Conservation (phyloP, 129 eudicot species). For the Ambrosia artemisiifolia region DNA sequence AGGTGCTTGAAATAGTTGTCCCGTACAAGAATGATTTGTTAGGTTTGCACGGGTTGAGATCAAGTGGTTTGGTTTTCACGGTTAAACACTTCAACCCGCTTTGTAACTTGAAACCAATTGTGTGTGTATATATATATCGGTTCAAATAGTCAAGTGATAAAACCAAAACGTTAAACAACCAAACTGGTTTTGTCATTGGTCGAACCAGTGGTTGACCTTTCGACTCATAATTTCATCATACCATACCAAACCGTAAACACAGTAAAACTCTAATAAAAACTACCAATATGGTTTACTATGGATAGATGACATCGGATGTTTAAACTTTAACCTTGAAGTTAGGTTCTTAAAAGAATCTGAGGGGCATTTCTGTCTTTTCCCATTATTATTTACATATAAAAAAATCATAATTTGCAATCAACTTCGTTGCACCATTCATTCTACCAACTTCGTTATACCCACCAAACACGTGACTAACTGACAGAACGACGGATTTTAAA, state of each 20-base stretch:
- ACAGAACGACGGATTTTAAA: no score
- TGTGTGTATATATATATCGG: no score
- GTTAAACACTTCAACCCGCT: no score
- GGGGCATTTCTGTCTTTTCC: neutral
- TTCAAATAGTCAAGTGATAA: no score
- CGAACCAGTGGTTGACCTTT: neutral
- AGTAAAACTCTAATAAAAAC: no score
- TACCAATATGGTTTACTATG: neutral
- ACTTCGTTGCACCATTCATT: neutral
- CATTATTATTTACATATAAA: neutral
- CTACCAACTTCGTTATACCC: neutral
- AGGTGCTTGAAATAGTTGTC: no score
- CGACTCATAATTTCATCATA: neutral
- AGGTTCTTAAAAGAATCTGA: no score
- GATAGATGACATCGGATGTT: neutral
- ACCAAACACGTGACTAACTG: neutral
- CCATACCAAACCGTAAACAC: no score
- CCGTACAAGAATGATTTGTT: neutral
- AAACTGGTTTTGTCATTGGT: neutral
- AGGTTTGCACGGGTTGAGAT: neutral
- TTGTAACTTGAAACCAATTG: no score
- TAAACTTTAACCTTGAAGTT: neutral
- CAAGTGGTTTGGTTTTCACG: neutral
- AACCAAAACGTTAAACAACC: neutral
- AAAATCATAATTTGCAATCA: neutral